Evolutionary conservation across 495 filamentous ascomycete genomes (phyloP).

Genomic region (Penicillium subrubescens): DNA sequence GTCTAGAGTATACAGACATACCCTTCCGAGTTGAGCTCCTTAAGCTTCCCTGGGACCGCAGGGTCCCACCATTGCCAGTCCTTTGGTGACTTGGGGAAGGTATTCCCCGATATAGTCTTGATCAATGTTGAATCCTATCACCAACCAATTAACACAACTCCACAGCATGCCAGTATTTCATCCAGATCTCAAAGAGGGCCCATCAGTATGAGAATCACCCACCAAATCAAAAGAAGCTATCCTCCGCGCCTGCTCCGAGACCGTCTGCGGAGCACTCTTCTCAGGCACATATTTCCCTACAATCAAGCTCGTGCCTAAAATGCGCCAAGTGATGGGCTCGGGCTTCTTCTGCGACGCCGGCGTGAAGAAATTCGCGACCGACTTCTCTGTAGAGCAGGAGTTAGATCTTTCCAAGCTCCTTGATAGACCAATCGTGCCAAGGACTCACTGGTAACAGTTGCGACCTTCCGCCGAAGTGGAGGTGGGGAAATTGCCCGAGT

Average conservation of each 20-base stretch:
- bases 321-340: slow-evolving; percentile 73
- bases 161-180: neutral
- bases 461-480: slow-evolving; percentile 58
- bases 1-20: slow-evolving; percentile 37
- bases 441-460: slow-evolving; percentile 71
- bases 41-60: slow-evolving; percentile 65
- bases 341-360: slow-evolving; percentile 84
- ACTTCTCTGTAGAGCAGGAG: slow-evolving; percentile 50
- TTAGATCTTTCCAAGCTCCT: neutral
- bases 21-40: slow-evolving; percentile 70
- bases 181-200: neutral
- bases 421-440: neutral
- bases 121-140: slow-evolving; percentile 85
- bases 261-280: slow-evolving; percentile 8
- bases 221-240: slow-evolving; percentile 93
- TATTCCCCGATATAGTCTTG: slow-evolving; percentile 75
- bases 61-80: slow-evolving; percentile 98
- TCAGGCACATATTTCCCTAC: slow-evolving; percentile 69
- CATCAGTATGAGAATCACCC: slow-evolving; percentile 26
- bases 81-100: slow-evolving; percentile 63
- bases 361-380: slow-evolving; percentile 85
- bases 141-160: neutral
- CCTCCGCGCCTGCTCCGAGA: slow-evolving; percentile 49
- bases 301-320: slow-evolving; percentile 68
- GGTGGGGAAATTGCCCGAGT: slow-evolving; percentile 47